Conservation (phyloP, 2,329 filamentous ascomycete species). For the Aschersonia sp. region DNA sequence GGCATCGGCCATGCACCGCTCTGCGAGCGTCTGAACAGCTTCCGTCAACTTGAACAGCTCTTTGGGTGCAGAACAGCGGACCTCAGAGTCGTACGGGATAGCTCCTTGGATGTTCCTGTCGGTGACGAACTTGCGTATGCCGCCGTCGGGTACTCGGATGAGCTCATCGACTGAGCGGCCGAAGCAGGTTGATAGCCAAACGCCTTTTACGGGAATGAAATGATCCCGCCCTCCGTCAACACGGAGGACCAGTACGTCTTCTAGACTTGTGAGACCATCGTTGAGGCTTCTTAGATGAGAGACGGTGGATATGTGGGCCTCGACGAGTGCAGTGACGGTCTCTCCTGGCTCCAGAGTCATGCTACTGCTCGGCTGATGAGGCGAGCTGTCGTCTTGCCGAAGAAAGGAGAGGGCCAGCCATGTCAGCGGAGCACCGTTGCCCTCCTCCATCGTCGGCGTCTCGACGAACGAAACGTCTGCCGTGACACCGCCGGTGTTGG, state of each 20-base stretch:
- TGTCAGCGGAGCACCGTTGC: slow-evolving; percentile 25
- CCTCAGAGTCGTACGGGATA: slow-evolving; percentile 40
- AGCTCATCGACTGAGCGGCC: slow-evolving; percentile 80
- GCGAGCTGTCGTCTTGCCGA: slow-evolving; percentile 18
- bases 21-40: slow-evolving; percentile 46
- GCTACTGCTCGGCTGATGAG: slow-evolving; percentile 22
- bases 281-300: slow-evolving; percentile 58
- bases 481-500: slow-evolving; percentile 76
- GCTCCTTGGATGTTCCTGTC: slow-evolving; percentile 25
- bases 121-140: slow-evolving; percentile 44
- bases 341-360: slow-evolving; percentile 76
- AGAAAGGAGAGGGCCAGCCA: slow-evolving; percentile 64
- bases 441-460: slow-evolving; percentile 39
- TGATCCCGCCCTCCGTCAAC: slow-evolving; percentile 78
- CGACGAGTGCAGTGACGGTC: slow-evolving; percentile 55
- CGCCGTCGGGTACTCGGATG: slow-evolving; percentile 70
- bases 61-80: slow-evolving; percentile 68
- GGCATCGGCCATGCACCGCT: slow-evolving; percentile 43
- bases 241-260: slow-evolving; percentile 78
- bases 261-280: slow-evolving; percentile 47
- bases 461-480: slow-evolving; percentile 73
- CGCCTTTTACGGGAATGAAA: slow-evolving; percentile 68
- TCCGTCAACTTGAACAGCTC: slow-evolving; percentile 87
- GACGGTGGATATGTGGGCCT: slow-evolving; percentile 50
- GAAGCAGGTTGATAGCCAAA: slow-evolving; percentile 72